Evolutionary conservation across 805 yeast species (phyloP), one percentile per base, ranked within the genome.

Genomic region (Candida methanosorbosa): DNA sequence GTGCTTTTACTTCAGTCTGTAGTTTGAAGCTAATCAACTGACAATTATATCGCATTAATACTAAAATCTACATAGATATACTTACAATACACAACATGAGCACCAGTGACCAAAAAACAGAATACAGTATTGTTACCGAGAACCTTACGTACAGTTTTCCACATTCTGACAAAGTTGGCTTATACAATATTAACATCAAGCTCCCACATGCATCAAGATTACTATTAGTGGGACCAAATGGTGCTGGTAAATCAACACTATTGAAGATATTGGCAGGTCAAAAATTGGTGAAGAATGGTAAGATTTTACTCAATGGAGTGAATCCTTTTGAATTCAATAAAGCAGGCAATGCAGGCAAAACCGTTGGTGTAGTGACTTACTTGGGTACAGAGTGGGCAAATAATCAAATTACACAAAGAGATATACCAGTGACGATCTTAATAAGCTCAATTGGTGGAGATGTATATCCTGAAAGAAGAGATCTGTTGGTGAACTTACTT

Each of bases 301-400:
- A 63, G 12, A 73, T 92, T 21, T 46, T 55, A 18, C 70, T 92
- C n/a, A 83, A 85, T 23, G 95, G 95, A 1, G 64, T 71, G 34
- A 94, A 92, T 49, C 98, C 98, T 2, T 92, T 92, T 60, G 57
- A 50, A 29, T 43, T 55, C 36, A 39, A 37, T 30, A 31, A 40
- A 34, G 23, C 21, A 14, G 40, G 63, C 40, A 34, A 39, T 23
- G 14, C 24, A 6, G 39, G 37, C 6, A 30, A 40, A 13, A 23
- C 39, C 8, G 31, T 32, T 4, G 56, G 52, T 9, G 51, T 50
- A 3, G 44, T 58, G 19, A 83, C 95, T 0, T 90, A 90, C 52
- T 61, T 92, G 29, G 98, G 98, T 4, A 92, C 97, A 0, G 98
- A 92, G 52, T 92, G 98, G 98, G 95, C 95, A 5, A 74, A 82